A percentile compares a stretch with the other conserved stretches of the same genome.
Evolutionary conservation across 208 protist genomes (phyloP).

Genomic region (Wallacemonas sp.): DNA sequence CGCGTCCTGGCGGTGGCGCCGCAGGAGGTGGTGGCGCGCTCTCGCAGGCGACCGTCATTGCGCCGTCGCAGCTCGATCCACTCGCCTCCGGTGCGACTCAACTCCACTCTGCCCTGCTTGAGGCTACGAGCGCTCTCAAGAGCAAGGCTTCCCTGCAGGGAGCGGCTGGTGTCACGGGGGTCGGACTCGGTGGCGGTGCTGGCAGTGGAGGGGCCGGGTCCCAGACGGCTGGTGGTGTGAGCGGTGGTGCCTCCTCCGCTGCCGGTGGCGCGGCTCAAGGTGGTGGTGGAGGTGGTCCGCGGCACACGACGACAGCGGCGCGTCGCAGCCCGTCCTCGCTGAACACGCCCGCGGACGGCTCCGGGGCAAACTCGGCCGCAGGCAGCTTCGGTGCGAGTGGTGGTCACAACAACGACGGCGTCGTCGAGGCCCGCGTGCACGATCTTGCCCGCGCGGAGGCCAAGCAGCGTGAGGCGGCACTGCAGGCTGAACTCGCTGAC

Average conservation of each 20-base stretch:
- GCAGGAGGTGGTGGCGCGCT: not conserved
- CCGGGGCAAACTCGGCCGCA: not conserved
- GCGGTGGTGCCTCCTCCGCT: not conserved
- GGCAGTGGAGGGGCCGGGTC: not conserved
- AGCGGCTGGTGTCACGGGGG: not conserved
- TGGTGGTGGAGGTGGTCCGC: too few relatives aligned
- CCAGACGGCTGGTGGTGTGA: not conserved
- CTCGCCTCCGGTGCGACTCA: constrained; percentile 3
- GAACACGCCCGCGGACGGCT: not conserved
- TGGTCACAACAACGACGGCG: not conserved
- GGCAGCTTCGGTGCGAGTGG: not conserved
- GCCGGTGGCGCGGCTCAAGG: too few relatives aligned
- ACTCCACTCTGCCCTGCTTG: constrained; percentile 7
- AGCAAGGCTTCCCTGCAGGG: constrained; percentile 4
- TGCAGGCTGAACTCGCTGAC: not conserved
- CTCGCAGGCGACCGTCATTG: not conserved
- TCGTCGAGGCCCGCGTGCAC: not conserved
- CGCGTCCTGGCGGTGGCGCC: not conserved
- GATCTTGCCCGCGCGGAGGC: not conserved
- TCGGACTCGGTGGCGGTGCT: not conserved
- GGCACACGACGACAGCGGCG: too few relatives aligned
- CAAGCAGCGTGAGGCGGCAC: constrained; percentile 4
- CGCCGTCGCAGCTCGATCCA: not conserved
- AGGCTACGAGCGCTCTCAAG: constrained; percentile 7
- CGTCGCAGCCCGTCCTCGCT: too few relatives aligned